Conservation (phyloP, 768 basidiomycete genomes). For the Agaricus sinodeliciosus region DNA sequence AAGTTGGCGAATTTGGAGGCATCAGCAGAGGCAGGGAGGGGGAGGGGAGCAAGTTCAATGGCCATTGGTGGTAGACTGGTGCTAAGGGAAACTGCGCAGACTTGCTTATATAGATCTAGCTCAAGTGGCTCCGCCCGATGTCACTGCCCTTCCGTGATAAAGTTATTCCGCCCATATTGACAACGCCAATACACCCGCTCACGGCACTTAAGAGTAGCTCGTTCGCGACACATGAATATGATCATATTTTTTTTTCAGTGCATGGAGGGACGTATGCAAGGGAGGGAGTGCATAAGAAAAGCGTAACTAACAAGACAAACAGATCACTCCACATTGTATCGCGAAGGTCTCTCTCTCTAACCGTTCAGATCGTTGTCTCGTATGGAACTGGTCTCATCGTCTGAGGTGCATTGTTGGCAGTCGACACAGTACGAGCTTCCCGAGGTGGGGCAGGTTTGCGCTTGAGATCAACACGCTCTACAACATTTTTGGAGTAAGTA, state of each 20-base stretch:
- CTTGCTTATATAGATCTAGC: constrained; percentile 12
- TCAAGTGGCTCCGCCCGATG: background rate
- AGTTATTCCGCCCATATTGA: background rate
- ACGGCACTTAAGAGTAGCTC: no score
- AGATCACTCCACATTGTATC: constrained; percentile 17
- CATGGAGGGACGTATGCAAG: constrained; percentile 7
- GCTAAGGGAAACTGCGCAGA: background rate
- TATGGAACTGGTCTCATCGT: constrained; percentile 91
- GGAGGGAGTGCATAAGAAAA: constrained; percentile 14
- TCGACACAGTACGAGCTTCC: constrained; percentile 68
- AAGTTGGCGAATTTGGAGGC: constrained; percentile 58
- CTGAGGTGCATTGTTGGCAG: constrained; percentile 73
- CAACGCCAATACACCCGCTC: no score
- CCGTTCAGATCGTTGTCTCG: constrained; percentile 90
- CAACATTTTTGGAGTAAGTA: background rate
- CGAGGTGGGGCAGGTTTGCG: constrained; percentile 83
- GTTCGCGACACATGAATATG: constrained; percentile 9
- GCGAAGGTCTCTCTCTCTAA: constrained; percentile 4
- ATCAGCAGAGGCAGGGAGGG: constrained; percentile 67
- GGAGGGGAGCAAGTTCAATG: constrained; percentile 57
- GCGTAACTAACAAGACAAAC: constrained; percentile 18
- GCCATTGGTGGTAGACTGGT: constrained; percentile 39
- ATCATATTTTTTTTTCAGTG: constrained; percentile 14
- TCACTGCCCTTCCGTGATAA: constrained; percentile 11
- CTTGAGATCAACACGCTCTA: constrained; percentile 80